Percentiles rank a stretch among this genome's conserved stretches.
Evolutionary conservation across 176 grass and related monocot species (phyloP).

Genomic region (Cenchrus fungigraminus): DNA sequence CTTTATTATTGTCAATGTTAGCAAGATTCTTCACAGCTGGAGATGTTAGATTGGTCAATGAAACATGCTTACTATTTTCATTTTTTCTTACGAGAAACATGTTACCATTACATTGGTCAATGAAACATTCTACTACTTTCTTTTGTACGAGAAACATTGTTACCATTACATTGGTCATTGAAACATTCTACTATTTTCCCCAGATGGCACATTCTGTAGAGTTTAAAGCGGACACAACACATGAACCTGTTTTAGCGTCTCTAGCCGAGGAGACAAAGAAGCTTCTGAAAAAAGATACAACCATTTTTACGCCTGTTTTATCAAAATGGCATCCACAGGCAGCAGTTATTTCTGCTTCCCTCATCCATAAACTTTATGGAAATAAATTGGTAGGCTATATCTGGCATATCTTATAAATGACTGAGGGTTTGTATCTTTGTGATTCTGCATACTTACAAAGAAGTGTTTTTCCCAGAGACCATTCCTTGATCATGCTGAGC

Average conservation of each 20-base stretch:
- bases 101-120: conserved; percentile 12
- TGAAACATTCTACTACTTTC: conserved; percentile 34
- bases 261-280: conserved; percentile 88
- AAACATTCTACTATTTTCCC: conserved; percentile 42
- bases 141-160: background rate
- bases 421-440: conserved; percentile 10
- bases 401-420: conserved; percentile 19
- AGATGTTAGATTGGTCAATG: conserved; percentile 15
- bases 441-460: conserved; percentile 36
- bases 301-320: conserved; percentile 75
- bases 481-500: conserved; percentile 88
- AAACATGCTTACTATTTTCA: conserved; percentile 33
- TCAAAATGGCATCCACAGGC: conserved; percentile 87
- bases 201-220: conserved; percentile 90
- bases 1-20: conserved; percentile 11
- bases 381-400: conserved; percentile 79
- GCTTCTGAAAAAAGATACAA: conserved; percentile 89
- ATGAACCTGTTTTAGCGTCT: conserved; percentile 84
- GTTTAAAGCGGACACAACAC: conserved; percentile 61
- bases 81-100: background rate
- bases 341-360: conserved; percentile 89
- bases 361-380: conserved; percentile 96
- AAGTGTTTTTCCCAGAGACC: conserved; percentile 70
- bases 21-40: conserved; percentile 33
- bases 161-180: conserved; percentile 9